Conservation (phyloP, 176 grass and related monocot genomes). For the Carex scoparia region DNA sequence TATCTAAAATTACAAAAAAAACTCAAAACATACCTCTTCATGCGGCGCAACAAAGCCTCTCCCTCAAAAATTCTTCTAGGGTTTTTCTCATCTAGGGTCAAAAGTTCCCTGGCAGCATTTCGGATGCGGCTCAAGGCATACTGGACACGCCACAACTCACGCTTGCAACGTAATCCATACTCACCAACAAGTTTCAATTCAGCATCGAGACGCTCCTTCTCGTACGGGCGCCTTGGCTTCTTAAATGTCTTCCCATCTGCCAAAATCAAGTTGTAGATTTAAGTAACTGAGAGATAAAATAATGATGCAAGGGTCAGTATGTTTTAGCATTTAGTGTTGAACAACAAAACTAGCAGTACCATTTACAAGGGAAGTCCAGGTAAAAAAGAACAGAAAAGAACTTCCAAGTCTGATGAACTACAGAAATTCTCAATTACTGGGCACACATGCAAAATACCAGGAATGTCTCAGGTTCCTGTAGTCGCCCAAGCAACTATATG, state of each 20-base stretch:
- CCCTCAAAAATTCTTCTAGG: constrained; percentile 61
- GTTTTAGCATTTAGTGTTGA: not conserved
- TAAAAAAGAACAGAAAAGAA: not conserved
- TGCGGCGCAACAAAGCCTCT: constrained; percentile 52
- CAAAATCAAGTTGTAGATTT: not conserved
- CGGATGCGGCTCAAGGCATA: constrained; percentile 60
- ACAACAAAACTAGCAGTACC: not conserved
- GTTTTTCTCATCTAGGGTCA: constrained; percentile 64
- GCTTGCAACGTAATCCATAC: constrained; percentile 53
- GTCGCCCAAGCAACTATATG: not conserved
- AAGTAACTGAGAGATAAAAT: not conserved
- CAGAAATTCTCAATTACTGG: not conserved
- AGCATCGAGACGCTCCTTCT: constrained; percentile 65
- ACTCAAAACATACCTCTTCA: constrained; percentile 25
- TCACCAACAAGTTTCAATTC: constrained; percentile 58
- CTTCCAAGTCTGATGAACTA: not conserved
- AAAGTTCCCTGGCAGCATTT: constrained; percentile 52
- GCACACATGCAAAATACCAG: not conserved
- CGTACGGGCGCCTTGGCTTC: constrained; percentile 58
- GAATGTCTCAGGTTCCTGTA: no score
- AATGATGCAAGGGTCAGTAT: not conserved
- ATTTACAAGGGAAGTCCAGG: not conserved
- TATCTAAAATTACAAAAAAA: not conserved
- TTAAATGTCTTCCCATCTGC: constrained; percentile 67
- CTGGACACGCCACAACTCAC: constrained; percentile 60